Evolutionary conservation across 2,329 filamentous ascomycete genomes (phyloP).

Genomic region (Nemania sp.): DNA sequence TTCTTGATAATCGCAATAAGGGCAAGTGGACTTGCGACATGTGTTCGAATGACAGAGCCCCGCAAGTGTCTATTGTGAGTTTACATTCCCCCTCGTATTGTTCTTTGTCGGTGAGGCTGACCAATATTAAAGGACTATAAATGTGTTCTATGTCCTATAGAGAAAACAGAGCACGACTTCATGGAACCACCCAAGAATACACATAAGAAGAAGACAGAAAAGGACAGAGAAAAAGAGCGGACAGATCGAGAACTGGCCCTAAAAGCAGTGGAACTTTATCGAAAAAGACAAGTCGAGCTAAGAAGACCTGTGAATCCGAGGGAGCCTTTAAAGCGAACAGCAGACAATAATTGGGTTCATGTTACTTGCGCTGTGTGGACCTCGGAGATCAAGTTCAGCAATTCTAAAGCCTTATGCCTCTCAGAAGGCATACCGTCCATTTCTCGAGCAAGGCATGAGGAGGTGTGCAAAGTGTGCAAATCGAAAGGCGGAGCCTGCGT

Average conservation of each 20-base stretch:
- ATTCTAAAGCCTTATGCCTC: constrained; percentile 77
- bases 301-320: constrained; percentile 82
- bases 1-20: constrained; percentile 68
- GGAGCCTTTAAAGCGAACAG: constrained; percentile 89
- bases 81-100: not conserved
- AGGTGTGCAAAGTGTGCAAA: constrained; percentile 84
- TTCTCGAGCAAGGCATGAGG: constrained; percentile 70
- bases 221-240: constrained; percentile 86
- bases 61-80: constrained; percentile 85
- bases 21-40: constrained; percentile 95
- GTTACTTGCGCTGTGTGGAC: constrained; percentile 92
- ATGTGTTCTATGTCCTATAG: constrained; percentile 87
- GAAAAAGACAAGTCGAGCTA: constrained; percentile 78
- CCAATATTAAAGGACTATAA: constrained; percentile 69
- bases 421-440: constrained; percentile 91
- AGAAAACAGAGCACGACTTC: constrained; percentile 79
- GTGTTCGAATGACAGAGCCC: constrained; percentile 91
- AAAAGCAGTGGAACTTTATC: constrained; percentile 79
- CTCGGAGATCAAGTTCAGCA: constrained; percentile 89
- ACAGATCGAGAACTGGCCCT: constrained; percentile 81
- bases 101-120: constrained; percentile 33
- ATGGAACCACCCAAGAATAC: constrained; percentile 78
- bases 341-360: constrained; percentile 98
- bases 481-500: constrained; percentile 76
- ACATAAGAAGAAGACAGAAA: constrained; percentile 86